Conservation (phyloP, 768 basidiomycete species). For the Pleurotus giganteus region DNA sequence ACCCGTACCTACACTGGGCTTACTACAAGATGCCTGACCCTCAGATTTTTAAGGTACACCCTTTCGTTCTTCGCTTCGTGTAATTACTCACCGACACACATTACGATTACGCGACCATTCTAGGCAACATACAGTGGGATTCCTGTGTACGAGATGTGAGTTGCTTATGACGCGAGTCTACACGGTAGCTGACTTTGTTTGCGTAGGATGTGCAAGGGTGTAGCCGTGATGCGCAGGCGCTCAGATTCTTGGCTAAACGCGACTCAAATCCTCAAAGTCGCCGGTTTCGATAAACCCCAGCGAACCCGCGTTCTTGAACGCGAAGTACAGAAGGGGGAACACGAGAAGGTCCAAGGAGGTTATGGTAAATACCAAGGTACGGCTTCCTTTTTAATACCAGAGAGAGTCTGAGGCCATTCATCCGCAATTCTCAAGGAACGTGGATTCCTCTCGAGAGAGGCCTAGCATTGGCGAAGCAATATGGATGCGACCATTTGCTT, state of each 20-base stretch:
- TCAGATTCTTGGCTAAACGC: constrained; percentile 98
- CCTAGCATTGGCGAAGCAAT: constrained; percentile 82
- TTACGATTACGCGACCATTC: constrained; percentile 16
- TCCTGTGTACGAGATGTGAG: constrained; percentile 90
- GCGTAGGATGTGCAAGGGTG: constrained; percentile 87
- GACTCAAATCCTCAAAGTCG: constrained; percentile 98
- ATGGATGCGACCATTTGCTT: constrained; percentile 83
- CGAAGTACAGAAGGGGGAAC: constrained; percentile 97
- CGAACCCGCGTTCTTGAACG: constrained; percentile 95
- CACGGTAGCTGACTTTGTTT: constrained; percentile 31
- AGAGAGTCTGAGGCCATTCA: constrained; percentile 14
- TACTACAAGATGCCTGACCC: constrained; percentile 63
- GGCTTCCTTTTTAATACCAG: constrained; percentile 19
- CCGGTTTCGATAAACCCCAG: constrained; percentile 98
- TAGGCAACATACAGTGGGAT: constrained; percentile 93
- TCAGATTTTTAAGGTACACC: constrained; percentile 79
- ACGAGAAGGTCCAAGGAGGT: constrained; percentile 99
- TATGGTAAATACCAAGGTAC: constrained; percentile 99
- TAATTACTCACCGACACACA: constrained; percentile 9
- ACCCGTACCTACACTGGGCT: constrained; percentile 2
- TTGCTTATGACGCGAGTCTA: constrained; percentile 32
- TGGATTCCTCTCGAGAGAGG: constrained; percentile 98
- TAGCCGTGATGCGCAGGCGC: constrained; percentile 97
- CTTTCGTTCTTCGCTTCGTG: constrained; percentile 18
- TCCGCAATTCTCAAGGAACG: constrained; percentile 60